phyloP scores from a whole-genome alignment of 2,329 filamentous ascomycete genomes.

The Neurospora sp. region DNA sequence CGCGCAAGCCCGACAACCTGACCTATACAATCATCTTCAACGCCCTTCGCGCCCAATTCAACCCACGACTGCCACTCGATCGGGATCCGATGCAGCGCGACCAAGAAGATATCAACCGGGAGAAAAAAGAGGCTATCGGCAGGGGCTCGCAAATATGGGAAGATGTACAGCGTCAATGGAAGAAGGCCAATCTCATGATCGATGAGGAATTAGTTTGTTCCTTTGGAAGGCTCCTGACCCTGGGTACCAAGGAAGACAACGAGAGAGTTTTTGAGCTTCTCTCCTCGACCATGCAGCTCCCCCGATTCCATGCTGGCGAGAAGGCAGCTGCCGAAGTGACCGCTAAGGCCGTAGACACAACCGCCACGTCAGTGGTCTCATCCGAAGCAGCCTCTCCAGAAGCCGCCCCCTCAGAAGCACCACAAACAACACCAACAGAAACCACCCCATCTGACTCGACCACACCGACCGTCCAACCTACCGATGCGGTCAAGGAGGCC shows the following conservation, averaged over 20 bases:
- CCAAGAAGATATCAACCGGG: slow-evolving; percentile 20
- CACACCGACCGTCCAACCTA: background rate
- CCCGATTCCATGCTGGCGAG: slow-evolving; percentile 36
- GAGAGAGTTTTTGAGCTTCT: slow-evolving; percentile 65
- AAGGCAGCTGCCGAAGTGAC: slow-evolving; percentile 1
- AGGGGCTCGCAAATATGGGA: slow-evolving; percentile 72
- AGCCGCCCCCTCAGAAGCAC: background rate
- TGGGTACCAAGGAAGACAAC: slow-evolving; percentile 53
- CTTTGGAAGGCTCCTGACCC: slow-evolving; percentile 71
- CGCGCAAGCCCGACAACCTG: slow-evolving; percentile 53
- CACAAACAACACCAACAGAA: background rate
- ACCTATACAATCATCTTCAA: slow-evolving; percentile 83
- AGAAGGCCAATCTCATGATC: slow-evolving; percentile 55
- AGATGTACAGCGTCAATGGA: slow-evolving; percentile 71
- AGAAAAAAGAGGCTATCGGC: slow-evolving; percentile 40
- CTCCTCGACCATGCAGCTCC: slow-evolving; percentile 73
- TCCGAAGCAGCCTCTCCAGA: background rate
- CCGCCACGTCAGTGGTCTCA: background rate
- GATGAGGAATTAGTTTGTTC: slow-evolving; percentile 72
- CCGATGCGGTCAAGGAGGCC: background rate
- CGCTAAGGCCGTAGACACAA: background rate
- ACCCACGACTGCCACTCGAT: slow-evolving; percentile 1
- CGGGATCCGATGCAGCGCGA: slow-evolving; percentile 19
- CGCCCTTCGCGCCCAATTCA: slow-evolving; percentile 48
- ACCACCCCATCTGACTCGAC: no score